These are phyloP conservation scores for Syzygium syzygioides DNA, from an alignment of 441 rosid species.

Conservation along the genomic window DNA sequence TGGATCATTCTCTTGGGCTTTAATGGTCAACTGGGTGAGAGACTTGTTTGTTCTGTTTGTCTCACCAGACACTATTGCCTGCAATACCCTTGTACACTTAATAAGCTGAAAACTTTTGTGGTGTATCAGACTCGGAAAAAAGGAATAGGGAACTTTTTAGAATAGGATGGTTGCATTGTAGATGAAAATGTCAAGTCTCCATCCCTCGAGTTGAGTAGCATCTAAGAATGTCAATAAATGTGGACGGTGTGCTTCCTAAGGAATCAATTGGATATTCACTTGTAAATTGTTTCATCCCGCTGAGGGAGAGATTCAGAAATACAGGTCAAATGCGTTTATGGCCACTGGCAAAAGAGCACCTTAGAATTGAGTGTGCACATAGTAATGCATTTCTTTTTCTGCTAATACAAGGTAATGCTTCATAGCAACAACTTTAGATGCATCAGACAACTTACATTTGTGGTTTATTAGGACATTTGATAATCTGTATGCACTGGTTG, in stretches of 20 bases:
- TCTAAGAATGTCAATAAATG: not conserved
- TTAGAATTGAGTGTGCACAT: not conserved
- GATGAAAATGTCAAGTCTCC: not conserved
- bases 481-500: not conserved
- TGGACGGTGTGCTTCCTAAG: not conserved
- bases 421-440: not conserved
- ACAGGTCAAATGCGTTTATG: not conserved
- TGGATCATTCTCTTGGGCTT: not conserved
- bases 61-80: not conserved
- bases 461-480: not conserved
- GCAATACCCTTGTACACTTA: not conserved
- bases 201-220: not conserved
- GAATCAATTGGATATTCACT: not conserved
- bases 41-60: not conserved
- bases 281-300: not conserved
- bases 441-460: not conserved
- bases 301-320: not conserved
- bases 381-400: not conserved
- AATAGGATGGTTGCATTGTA: not conserved
- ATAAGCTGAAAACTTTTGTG: not conserved
- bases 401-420: not conserved
- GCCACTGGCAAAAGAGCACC: not conserved
- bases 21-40: not conserved
- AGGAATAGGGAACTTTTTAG: not conserved
- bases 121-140: not conserved